A percentile compares a stretch with the other conserved stretches of the same genome.
Conservation (phyloP, 1,284 basidiomycete genomes). For the Pseudozyma sp. region DNA sequence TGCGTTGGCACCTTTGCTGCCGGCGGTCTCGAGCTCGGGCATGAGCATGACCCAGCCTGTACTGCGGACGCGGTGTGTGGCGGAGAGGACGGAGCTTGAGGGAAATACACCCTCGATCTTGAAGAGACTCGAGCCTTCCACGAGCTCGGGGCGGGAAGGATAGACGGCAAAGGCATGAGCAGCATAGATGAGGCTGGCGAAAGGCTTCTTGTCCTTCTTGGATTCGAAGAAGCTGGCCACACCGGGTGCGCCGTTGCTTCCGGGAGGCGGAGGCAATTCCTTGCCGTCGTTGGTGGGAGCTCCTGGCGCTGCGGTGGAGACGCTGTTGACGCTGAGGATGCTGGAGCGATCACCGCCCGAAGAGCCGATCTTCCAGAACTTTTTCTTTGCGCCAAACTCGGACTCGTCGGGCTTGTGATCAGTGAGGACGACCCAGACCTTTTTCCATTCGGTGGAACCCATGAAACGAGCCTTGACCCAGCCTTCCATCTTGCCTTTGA, state of each 20-base stretch:
- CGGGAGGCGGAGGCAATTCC: conserved; percentile 59
- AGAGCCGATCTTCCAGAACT: conserved; percentile 55
- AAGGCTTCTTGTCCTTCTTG: conserved; percentile 66
- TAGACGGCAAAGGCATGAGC: conserved; percentile 66
- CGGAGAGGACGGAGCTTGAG: conserved; percentile 67
- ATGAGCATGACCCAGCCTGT: conserved; percentile 70
- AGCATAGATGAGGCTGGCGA: conserved; percentile 63
- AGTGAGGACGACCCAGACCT: conserved; percentile 84
- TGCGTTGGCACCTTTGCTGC: conserved; percentile 75
- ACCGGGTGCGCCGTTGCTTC: conserved; percentile 59
- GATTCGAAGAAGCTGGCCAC: conserved; percentile 65
- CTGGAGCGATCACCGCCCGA: conserved; percentile 54
- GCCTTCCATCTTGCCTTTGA: conserved; percentile 84
- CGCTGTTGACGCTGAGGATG: conserved; percentile 49
- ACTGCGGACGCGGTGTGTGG: conserved; percentile 74
- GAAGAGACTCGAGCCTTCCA: conserved; percentile 66
- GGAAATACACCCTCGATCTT: conserved; percentile 67
- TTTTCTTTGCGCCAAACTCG: conserved; percentile 52
- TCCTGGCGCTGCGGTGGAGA: conserved; percentile 28
- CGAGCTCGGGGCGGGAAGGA: conserved; percentile 65
- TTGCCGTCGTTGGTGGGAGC: conserved; percentile 35
- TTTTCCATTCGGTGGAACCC: conserved; percentile 95
- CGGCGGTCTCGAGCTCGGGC: conserved; percentile 73
- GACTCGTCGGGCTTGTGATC: conserved; percentile 53
- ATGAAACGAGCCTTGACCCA: conserved; percentile 92